Base-by-base conservation (phyloP, 768 basidiomycete species). In the Mycena leptocephala region DNA sequence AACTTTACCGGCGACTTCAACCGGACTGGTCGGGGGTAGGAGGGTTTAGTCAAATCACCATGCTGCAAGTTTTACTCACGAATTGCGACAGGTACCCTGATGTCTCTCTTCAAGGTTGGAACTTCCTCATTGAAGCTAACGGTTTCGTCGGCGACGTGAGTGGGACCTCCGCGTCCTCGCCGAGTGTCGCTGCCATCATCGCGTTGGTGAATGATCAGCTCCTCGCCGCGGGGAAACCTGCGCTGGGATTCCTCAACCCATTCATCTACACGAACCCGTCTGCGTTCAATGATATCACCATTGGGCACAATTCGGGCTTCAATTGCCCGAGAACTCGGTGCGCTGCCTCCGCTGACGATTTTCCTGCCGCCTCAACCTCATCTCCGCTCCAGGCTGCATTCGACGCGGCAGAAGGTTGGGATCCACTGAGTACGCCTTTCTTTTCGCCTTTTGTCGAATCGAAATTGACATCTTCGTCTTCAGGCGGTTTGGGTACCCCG, bases 161-260 rank as follows among this genome's bases (percentile, higher is more conserved):
- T 1, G 90, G 90, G 37, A 91, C 90, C 6, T 90, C 89, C 14
- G 85, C 86, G 2, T 41, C 89, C 0, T 59, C 86, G 13, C 90
- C 90, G 2, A 85, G 87, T 2, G 87, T 91, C 72, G 85, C 88
- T 0, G 83, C 83, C 41, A 81, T 90, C 64, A 79, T 90, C 24
- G 81, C 87, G 5, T 84, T 89, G 78, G 78, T 90, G 51, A 89
- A 89, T 55, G 87, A 89, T 35, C 86, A 84, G 0, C 85, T 86
- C 24, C 56, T 87, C 30, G 80, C 72, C 3, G 82, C 78, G 0
- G 83, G 83, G 0, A 83, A 82, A 56, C 59, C 77, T 22, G 13
- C 84, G 20, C 78, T 89, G 5, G n/a, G n/a, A n/a, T n/a, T n/a
- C n/a, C n/a, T n/a, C n/a, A n/a, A n/a, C n/a, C n/a, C n/a, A n/a